These are phyloP conservation scores for Trametes elegans DNA, from an alignment of 768 basidiomycete species.

Conservation along the genomic window DNA sequence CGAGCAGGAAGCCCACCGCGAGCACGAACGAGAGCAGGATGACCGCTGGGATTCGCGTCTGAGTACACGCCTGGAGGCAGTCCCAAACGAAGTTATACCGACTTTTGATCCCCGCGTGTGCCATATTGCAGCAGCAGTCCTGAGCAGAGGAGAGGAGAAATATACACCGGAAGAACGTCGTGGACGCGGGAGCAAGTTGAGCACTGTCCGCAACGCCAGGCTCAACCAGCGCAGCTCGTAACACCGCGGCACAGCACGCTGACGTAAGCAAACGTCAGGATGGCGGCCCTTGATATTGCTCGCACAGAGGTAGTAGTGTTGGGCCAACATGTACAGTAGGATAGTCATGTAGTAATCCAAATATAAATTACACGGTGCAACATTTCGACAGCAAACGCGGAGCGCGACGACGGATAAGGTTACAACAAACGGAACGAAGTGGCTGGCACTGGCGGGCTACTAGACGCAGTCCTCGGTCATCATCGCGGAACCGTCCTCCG, in stretches of 20 bases:
- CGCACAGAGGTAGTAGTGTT: too few species aligned
- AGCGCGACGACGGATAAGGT: conserved; percentile 7
- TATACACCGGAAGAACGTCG: conserved; percentile 2
- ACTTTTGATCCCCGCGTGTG: conserved; percentile 32
- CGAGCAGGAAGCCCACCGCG: conserved; percentile 95
- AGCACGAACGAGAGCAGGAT: conserved; percentile 96
- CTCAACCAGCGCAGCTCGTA: conserved; percentile 2
- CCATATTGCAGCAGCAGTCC: conserved; percentile 19
- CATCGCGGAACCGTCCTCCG: conserved; percentile 10
- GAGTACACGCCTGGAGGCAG: conserved; percentile 17
- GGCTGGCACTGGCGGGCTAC: background rate
- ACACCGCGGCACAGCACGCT: conserved; percentile 1
- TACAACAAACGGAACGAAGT: background rate
- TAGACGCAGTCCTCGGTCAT: background rate
- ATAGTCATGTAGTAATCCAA: conserved; percentile 1
- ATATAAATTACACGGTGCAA: conserved; percentile 6
- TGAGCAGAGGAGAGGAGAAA: background rate
- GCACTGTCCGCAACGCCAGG: background rate
- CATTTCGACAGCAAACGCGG: conserved; percentile 1
- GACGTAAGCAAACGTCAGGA: conserved; percentile 1
- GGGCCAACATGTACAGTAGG: too few species aligned
- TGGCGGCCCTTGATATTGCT: too few species aligned
- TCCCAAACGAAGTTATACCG: conserved; percentile 11
- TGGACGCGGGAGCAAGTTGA: background rate
- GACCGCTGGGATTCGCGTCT: conserved; percentile 58